Conservation (phyloP, 2,329 filamentous ascomycete species). For the Fusarium abutilonis region DNA sequence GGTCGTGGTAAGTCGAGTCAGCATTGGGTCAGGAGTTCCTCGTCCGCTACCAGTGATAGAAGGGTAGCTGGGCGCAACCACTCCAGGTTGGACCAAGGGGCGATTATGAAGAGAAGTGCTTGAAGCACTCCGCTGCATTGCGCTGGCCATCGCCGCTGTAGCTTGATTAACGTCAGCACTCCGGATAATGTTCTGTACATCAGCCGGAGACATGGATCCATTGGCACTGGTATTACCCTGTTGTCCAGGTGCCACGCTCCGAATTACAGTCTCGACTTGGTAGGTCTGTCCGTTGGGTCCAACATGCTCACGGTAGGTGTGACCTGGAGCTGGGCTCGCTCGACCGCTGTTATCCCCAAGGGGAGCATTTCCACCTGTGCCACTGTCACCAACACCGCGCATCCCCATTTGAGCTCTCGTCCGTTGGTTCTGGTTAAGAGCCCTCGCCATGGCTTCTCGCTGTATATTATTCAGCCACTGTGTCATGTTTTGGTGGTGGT, state of each 20-base stretch:
- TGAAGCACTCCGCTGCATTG: conserved; percentile 63
- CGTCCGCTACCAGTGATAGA: conserved; percentile 58
- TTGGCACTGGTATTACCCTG: conserved; percentile 23
- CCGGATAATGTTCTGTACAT: conserved; percentile 59
- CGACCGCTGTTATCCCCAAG: conserved; percentile 44
- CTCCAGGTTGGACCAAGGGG: conserved; percentile 51
- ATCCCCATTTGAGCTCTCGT: conserved; percentile 53
- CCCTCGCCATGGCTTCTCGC: conserved; percentile 56
- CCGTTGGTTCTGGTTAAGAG: conserved; percentile 57
- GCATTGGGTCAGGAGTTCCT: conserved; percentile 57
- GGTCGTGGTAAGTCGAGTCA: conserved; percentile 47
- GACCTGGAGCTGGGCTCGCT: conserved; percentile 48
- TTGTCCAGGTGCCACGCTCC: conserved; percentile 31
- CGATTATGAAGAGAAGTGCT: conserved; percentile 55
- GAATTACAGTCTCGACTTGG: conserved; percentile 50
- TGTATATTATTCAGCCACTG: conserved; percentile 60
- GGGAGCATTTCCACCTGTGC: conserved; percentile 28
- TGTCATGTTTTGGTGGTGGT: conserved; percentile 56
- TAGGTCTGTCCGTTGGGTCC: conserved; percentile 50
- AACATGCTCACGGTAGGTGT: conserved; percentile 49
- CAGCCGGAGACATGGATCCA: conserved; percentile 53
- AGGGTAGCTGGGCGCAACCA: conserved; percentile 55
- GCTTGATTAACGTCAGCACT: conserved; percentile 58
- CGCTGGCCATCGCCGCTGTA: conserved; percentile 58
- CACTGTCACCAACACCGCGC: conserved; percentile 53